Base-by-base conservation (phyloP, 768 basidiomycete genomes). In the Russula sp. region DNA sequence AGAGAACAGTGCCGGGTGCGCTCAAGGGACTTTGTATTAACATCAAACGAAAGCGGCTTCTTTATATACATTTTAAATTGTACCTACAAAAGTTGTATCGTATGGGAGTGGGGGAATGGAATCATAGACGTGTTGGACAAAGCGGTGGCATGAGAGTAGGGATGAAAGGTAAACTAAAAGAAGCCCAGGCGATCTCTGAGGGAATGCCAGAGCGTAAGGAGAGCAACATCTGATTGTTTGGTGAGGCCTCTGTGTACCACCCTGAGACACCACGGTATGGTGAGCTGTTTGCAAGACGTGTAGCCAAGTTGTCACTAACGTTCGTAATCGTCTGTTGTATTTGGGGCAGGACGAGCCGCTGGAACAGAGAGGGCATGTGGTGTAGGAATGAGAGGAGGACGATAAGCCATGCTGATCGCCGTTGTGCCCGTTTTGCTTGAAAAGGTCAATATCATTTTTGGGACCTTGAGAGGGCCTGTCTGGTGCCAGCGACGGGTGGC, bases 211-310 rank as follows among this genome's bases (percentile, higher is more conserved):
- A 98, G 29, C 85, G 83, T 43, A 98, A 75, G 2, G 94, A 87
- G 16, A 99, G 83, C n/a, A 93, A 78, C 84, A 98, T 92, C 45
- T 94, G 83, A 71, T 98, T 98, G 70, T 77, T 86, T 0, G 88
- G 77, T 2, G 82, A 79, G 1, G 81, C 77, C 66, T 93, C 90
- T n/a, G 91, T 89, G 69, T 92, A 94, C 84, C 90, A 92, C 67
- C 88, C 90, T 90, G 67, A 60, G 43, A 43, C 38, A 50, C 32
- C 35, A 13, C 32, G 16, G 46, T 45, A 65, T 48, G 41, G 59
- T 51, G 63, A 60, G 45, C 45, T 42, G 7, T 41, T 41, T n/a
- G 41, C 32, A 66, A 57, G 56, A 54, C 48, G 41, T 20, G 22
- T 16, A 53, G 54, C 34, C 53, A 38, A 47, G 42, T 25, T 9